Base-by-base conservation (phyloP, 805 yeast genomes). In the Clavispora santaluciae region DNA sequence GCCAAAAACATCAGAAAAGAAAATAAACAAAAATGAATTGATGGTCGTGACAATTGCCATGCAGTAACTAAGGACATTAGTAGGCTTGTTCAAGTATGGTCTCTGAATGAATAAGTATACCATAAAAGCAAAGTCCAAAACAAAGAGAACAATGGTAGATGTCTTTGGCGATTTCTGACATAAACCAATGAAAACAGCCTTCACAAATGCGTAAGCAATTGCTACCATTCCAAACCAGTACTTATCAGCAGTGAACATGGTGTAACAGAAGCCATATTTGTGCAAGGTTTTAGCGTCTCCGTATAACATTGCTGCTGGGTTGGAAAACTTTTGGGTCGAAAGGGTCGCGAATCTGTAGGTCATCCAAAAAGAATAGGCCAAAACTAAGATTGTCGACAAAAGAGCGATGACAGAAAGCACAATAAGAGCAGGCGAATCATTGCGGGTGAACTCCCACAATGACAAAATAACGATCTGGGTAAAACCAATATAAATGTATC, bases 351-450 rank as follows among this genome's bases (percentile, higher is more conserved):
- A 79, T 30, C 60, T 51, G 41, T 71, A 59, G 12, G 89, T 83
- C 64, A 83, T 79, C 63, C 65, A 83, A 39, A 78, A 72, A 16
- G 88, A 74, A 79, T 82, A 83, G 2, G 69, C 64, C 68, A 87
- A 67, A 26, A 86, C 68, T 2, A 78, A 76, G 5, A 82, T 45
- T 1, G 86, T 70, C 42, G 83, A 64, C 1, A 87, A 36, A 30
- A 90, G 66, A 60, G 86, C 81, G 36, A 90, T 64, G 26, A 78
- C 82, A 2, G 95, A 91, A 44, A 87, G 64, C 5, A 87, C 89
- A 43, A 90, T 78, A 22, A 90, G 88, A 1, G 96, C 96, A 1
- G 95, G 84, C 1, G 96, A 88, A 56, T 90, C 96, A 39, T 75
- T 66, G 54, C 73, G 74, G 6, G 83, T 78, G 61, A 88, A 89